Base-by-base conservation (phyloP, 2,329 filamentous ascomycete species). In the Chaetomium olivaceum region DNA sequence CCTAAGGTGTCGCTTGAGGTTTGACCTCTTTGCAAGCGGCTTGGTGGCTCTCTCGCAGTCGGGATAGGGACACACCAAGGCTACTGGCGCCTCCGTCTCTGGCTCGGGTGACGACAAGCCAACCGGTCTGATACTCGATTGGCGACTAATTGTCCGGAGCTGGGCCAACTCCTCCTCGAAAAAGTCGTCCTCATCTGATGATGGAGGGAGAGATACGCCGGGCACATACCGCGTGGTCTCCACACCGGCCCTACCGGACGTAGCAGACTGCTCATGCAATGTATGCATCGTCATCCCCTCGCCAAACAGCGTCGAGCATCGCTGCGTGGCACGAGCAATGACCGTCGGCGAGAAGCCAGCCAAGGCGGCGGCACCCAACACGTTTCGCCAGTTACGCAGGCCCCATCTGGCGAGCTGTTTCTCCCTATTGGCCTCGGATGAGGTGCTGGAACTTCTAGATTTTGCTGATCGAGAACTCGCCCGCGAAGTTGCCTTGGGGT, bases 301-400 rank as follows among this genome's bases (percentile, higher is more conserved):
- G 0, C 83, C 85, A 71, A 97, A 97, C 0, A 97, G 79, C 55
- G 85, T 80, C 2, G 90, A 86, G 73, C 93, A 98, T 58, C 94
- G 85, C 73, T 88, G 82, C 1, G 90, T 85, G 0, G 92, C 85
- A 33, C 91, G 85, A 61, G 87, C 84, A 14, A 97, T 77, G 0
- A 88, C 89, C 0, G 80, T 76, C 0, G 81, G 76, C 1, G 90
- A 80, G 77, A 93, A 93, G 0, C 91, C 92, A 1, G 85, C 85
- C 58, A 96, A 78, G 0, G 91, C 85, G 2, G 94, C 94, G 0
- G 92, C 83, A 0, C 91, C 91, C 31, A 97, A 78, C 1, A 97
- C 85, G 70, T 96, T 91, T 70, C 88, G 90, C 94, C 94, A 98
- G 78, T 96, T 91, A 25, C 91, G 85, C 14, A 87, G 79, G 16